A percentile compares a stretch with the other conserved stretches of the same genome.
phyloP scores from a whole-genome alignment of 1,139 yeast species.

The Saccharomyces hybrid region DNA sequence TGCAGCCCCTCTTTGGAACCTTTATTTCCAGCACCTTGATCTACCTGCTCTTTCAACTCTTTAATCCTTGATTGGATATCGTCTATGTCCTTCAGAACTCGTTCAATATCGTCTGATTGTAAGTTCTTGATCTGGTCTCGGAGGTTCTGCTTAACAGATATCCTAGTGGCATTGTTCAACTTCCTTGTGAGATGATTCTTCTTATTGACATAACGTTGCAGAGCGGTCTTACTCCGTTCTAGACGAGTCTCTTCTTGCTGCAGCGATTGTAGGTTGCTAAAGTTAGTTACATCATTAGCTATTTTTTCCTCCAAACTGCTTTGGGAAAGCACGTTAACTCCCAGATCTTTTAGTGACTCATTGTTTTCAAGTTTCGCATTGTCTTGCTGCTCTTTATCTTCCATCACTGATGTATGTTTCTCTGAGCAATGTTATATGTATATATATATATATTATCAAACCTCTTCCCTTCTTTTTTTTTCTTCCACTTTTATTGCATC shows the following conservation, averaged over 20 bases:
- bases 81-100: conserved; percentile 49
- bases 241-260: conserved; percentile 72
- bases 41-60: conserved; percentile 21
- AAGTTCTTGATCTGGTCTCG: conserved; percentile 50
- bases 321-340: conserved; percentile 61
- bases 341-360: conserved; percentile 26
- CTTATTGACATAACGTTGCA: conserved; percentile 39
- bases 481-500: background rate
- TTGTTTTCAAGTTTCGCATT: background rate
- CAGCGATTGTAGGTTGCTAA: conserved; percentile 51
- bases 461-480: background rate
- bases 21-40: conserved; percentile 4
- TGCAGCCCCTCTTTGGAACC: conserved; percentile 26
- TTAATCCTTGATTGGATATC: conserved; percentile 57
- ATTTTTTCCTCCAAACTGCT: conserved; percentile 64
- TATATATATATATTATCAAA: no score
- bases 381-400: background rate
- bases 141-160: conserved; percentile 55
- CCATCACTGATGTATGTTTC: background rate
- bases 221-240: conserved; percentile 50
- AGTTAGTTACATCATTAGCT: conserved; percentile 60
- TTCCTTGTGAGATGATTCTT: conserved; percentile 42
- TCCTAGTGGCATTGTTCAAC: conserved; percentile 49
- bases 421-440: background rate
- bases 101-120: conserved; percentile 44